Percentiles rank a stretch among this genome's conserved stretches.
Evolutionary conservation across 768 basidiomycete species (phyloP).

Genomic region (Sporobolomyces pararoseus): DNA sequence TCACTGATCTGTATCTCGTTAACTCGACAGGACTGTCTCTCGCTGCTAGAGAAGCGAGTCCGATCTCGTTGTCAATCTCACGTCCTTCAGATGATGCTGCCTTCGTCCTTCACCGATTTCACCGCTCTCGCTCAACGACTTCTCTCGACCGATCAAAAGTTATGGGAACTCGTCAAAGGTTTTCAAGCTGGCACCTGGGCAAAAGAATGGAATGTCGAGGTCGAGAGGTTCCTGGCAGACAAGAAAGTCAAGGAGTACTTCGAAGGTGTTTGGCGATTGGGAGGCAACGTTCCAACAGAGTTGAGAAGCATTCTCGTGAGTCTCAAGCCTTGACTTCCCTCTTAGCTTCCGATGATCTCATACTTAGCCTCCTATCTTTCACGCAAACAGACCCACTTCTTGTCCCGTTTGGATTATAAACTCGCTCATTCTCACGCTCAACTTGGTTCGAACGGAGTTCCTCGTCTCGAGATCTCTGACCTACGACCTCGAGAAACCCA

Average conservation of each 20-base stretch:
- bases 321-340: not conserved
- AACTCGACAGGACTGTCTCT: conserved; percentile 64
- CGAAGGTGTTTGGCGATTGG: conserved; percentile 37
- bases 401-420: conserved; percentile 18
- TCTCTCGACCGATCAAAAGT: conserved; percentile 52
- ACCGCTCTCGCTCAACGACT: conserved; percentile 55
- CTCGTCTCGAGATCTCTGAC: conserved; percentile 11
- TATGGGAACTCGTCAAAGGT: conserved; percentile 38
- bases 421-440: not conserved
- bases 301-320: conserved; percentile 23
- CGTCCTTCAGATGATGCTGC: conserved; percentile 71
- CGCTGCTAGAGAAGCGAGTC: conserved; percentile 88
- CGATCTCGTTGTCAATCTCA: conserved; percentile 95
- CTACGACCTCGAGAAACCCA: conserved; percentile 20
- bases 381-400: conserved; percentile 12
- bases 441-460: not conserved
- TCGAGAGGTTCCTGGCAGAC: conserved; percentile 45
- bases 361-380: not conserved
- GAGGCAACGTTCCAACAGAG: conserved; percentile 41
- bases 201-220: conserved; percentile 51
- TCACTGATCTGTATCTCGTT: not conserved
- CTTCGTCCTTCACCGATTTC: conserved; percentile 57
- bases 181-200: conserved; percentile 43
- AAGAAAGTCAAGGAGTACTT: conserved; percentile 20
- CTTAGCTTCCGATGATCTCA: not conserved